Percentiles rank a stretch among this genome's conserved stretches.
Conservation (phyloP, 2,329 filamentous ascomycete species). For the Tolypocladium guangdongense region DNA sequence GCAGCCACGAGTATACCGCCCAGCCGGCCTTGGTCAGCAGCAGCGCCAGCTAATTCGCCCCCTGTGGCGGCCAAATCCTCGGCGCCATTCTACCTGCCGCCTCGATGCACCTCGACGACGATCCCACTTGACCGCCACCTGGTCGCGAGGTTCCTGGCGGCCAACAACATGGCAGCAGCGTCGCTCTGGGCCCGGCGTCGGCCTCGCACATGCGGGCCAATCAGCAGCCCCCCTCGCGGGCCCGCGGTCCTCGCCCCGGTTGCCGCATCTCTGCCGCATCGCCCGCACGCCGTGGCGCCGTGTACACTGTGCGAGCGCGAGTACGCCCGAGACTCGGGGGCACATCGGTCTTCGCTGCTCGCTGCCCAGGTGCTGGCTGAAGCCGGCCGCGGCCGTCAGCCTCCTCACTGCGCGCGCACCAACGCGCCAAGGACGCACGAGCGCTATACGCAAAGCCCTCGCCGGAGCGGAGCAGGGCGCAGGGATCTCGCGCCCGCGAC, state of each 20-base stretch:
- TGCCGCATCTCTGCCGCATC: neutral
- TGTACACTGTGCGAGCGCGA: neutral
- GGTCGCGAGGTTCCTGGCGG: neutral
- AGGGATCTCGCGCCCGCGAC: no score
- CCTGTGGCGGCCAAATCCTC: slow-evolving; percentile 4
- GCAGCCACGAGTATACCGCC: no score
- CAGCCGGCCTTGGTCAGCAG: neutral
- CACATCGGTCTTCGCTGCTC: no score
- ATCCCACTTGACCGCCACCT: neutral
- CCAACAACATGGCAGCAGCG: neutral
- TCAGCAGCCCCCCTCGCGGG: no score
- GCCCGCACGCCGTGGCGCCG: neutral
- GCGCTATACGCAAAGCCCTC: no score
- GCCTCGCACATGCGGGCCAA: neutral
- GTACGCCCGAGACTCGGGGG: no score
- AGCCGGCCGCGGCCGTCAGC: no score
- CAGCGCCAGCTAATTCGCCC: neutral
- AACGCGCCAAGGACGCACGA: no score
- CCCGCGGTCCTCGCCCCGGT: no score
- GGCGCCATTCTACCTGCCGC: slow-evolving; percentile 2
- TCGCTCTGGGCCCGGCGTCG: neutral
- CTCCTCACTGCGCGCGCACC: no score
- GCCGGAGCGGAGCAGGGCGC: no score
- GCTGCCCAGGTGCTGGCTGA: no score
- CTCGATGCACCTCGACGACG: neutral